Conservation (phyloP, 805 yeast species). For the Saccharomyces mikatae region DNA sequence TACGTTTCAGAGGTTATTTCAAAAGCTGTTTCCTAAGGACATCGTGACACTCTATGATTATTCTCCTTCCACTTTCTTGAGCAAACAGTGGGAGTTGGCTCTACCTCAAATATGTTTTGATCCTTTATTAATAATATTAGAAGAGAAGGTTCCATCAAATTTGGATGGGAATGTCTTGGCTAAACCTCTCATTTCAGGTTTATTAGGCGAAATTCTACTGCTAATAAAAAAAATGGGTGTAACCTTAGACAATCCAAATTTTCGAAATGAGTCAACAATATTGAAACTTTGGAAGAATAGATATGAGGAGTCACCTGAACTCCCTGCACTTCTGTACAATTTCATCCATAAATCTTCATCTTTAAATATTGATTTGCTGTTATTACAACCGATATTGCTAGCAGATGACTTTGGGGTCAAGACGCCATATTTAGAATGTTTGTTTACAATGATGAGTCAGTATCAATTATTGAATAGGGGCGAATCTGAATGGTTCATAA, state of each 20-base stretch:
- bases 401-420: slow-evolving; percentile 80
- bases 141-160: slow-evolving; percentile 48
- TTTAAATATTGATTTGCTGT: slow-evolving; percentile 58
- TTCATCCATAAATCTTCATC: slow-evolving; percentile 42
- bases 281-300: slow-evolving; percentile 43
- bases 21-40: slow-evolving; percentile 18
- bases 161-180: slow-evolving; percentile 61
- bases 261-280: slow-evolving; percentile 53
- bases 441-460: slow-evolving; percentile 70
- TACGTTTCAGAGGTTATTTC: slow-evolving; percentile 13
- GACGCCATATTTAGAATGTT: slow-evolving; percentile 83
- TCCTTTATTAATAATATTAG: slow-evolving; percentile 66
- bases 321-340: slow-evolving; percentile 58
- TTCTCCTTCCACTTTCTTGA: slow-evolving; percentile 41
- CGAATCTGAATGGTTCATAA: slow-evolving; percentile 26
- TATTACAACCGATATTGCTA: slow-evolving; percentile 75
- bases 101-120: slow-evolving; percentile 70
- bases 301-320: slow-evolving; percentile 31
- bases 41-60: slow-evolving; percentile 32
- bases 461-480: slow-evolving; percentile 40
- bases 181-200: slow-evolving; percentile 72
- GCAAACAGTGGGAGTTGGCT: slow-evolving; percentile 77
- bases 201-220: slow-evolving; percentile 60
- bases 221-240: slow-evolving; percentile 69
- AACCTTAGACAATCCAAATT: slow-evolving; percentile 51